These are phyloP conservation scores for Baorangia bicolor DNA, from an alignment of 768 basidiomycete species.

Conservation along the genomic window DNA sequence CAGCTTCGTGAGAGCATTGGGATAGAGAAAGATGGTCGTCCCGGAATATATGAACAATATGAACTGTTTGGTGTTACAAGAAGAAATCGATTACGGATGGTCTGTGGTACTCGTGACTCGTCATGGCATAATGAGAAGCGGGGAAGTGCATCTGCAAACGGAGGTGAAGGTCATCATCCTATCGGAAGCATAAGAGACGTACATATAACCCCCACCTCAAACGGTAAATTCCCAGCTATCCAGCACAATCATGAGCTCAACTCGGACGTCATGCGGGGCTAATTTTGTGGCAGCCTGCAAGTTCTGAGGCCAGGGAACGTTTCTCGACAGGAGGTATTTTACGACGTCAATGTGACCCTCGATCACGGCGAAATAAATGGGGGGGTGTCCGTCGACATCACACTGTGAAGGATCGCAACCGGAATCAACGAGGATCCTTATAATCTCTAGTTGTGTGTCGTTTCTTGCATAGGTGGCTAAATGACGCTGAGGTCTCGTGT, in stretches of 20 bases:
- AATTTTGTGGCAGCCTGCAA: background rate
- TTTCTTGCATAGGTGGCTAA: no score
- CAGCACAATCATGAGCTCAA: background rate
- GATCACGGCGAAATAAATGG: background rate
- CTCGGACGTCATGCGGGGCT: background rate
- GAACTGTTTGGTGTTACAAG: background rate
- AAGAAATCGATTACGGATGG: background rate
- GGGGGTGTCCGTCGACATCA: background rate
- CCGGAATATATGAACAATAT: background rate
- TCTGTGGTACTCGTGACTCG: background rate
- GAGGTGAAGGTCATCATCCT: background rate
- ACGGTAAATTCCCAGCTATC: background rate
- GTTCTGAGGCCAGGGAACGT: background rate
- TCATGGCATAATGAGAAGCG: no score
- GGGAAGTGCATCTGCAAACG: no score
- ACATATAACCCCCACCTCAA: background rate
- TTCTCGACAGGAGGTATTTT: background rate
- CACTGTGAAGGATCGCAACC: conserved; percentile 4
- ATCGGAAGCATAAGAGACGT: background rate
- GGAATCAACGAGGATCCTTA: background rate
- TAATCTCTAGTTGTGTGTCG: background rate
- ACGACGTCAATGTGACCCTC: background rate
- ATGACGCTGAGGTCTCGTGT: no score
- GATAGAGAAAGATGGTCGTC: background rate
- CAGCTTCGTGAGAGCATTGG: no score